These are phyloP conservation scores for Sclerotinia borealis DNA, from an alignment of 2,329 filamentous ascomycete genomes.

Conservation along the genomic window DNA sequence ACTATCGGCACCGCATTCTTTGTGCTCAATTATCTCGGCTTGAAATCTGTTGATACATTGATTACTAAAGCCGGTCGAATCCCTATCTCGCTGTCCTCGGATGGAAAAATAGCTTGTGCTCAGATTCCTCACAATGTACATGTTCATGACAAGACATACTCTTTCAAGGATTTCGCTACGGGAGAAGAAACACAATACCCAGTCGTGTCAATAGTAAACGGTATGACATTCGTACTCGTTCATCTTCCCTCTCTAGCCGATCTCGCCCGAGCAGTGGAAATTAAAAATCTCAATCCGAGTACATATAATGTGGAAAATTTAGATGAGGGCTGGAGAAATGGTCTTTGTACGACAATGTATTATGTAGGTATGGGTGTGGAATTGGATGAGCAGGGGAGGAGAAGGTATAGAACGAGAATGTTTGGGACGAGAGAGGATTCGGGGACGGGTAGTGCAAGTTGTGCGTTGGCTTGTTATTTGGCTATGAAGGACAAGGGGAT, in stretches of 20 bases:
- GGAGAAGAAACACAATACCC: slow-evolving; percentile 33
- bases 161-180: slow-evolving; percentile 29
- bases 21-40: slow-evolving; percentile 32
- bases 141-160: slow-evolving; percentile 41
- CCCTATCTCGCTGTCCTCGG: slow-evolving; percentile 33
- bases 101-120: slow-evolving; percentile 49
- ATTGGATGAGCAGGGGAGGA: slow-evolving; percentile 25
- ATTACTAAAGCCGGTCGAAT: slow-evolving; percentile 54
- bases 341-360: slow-evolving; percentile 23
- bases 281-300: slow-evolving; percentile 30
- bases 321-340: slow-evolving; percentile 22
- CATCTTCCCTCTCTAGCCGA: slow-evolving; percentile 54
- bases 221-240: slow-evolving; percentile 67
- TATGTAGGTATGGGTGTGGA: slow-evolving; percentile 27
- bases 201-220: slow-evolving; percentile 60
- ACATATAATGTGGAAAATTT: slow-evolving; percentile 21
- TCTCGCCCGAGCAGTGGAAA: slow-evolving; percentile 29
- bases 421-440: slow-evolving; percentile 47
- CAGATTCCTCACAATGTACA: slow-evolving; percentile 62
- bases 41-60: slow-evolving; percentile 28
- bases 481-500: slow-evolving; percentile 38
- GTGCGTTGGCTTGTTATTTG: slow-evolving; percentile 50
- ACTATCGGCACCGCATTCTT: slow-evolving; percentile 50
- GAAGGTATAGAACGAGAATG: slow-evolving; percentile 53
- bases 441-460: slow-evolving; percentile 57